Conservation (phyloP, 148 eudicot species). For the Chenopodium berlandieri region DNA sequence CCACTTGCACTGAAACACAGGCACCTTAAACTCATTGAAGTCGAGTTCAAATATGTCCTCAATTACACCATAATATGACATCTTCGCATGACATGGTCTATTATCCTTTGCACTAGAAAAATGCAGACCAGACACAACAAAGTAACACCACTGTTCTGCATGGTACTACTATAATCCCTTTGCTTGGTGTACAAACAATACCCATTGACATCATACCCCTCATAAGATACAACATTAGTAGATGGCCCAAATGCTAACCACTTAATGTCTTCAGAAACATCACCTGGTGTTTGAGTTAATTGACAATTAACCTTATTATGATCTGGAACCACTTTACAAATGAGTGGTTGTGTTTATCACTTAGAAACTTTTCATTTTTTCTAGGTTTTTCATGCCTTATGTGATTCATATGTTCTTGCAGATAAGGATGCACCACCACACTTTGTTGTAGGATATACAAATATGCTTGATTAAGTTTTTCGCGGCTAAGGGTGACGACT, state of each 20-base stretch:
- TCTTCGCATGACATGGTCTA: neutral
- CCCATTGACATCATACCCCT: slow-evolving; percentile 16
- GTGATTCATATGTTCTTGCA: neutral
- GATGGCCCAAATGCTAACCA: too few species aligned
- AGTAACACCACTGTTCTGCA: slow-evolving; percentile 15
- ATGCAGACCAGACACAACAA: neutral
- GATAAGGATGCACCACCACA: slow-evolving; percentile 4
- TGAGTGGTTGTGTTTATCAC: too few species aligned
- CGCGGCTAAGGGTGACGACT: neutral
- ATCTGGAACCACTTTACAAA: too few species aligned
- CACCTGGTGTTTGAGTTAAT: too few species aligned
- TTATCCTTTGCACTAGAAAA: neutral
- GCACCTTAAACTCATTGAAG: neutral
- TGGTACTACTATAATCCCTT: slow-evolving; percentile 6
- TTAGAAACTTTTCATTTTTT: too few species aligned
- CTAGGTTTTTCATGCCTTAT: too few species aligned
- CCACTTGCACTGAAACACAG: neutral
- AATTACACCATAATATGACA: neutral
- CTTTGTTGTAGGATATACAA: neutral
- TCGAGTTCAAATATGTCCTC: neutral
- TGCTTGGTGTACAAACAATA: neutral
- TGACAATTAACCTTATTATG: too few species aligned
- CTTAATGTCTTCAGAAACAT: too few species aligned
- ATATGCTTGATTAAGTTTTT: neutral
- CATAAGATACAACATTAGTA: neutral